A percentile compares a stretch with the other conserved stretches of the same genome.
phyloP scores from a whole-genome alignment of 2,329 filamentous ascomycete species.

The Nothophoma quercina region DNA sequence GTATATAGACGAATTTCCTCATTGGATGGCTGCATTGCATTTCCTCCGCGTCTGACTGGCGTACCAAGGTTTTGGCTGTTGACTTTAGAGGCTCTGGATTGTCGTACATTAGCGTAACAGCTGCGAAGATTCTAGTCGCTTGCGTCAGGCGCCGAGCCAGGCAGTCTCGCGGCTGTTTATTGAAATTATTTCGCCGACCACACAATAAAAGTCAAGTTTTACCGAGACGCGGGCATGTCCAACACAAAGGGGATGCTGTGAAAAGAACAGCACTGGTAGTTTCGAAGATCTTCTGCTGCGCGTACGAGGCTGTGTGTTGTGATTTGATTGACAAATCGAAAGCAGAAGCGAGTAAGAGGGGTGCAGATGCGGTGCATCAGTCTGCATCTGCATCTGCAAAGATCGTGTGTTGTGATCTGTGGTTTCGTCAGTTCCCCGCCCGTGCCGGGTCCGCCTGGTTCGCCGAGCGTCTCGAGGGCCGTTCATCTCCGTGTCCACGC shows the following conservation, averaged over 20 bases:
- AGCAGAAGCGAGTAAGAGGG: not conserved
- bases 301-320: not conserved
- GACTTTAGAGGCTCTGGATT: conserved; percentile 3
- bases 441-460: conserved; percentile 6
- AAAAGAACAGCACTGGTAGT: not conserved
- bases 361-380: not conserved
- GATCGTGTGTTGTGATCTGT: conserved; percentile 1
- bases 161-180: conserved; percentile 3
- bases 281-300: not conserved
- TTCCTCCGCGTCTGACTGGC: conserved; percentile 7
- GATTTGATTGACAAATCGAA: not conserved
- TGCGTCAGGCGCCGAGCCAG: conserved; percentile 3
- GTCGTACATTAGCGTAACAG: conserved; percentile 13
- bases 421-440: not conserved
- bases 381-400: conserved; percentile 2
- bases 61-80: conserved; percentile 6
- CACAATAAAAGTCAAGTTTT: not conserved
- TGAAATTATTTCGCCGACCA: conserved; percentile 1
- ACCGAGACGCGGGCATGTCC: not conserved
- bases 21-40: conserved; percentile 1
- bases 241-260: not conserved
- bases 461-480: conserved; percentile 9
- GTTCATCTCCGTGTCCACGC: conserved; percentile 12
- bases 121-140: conserved; percentile 10
- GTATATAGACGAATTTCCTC: not conserved